These are phyloP conservation scores for Talaromyces islandicus DNA, from an alignment of 2,329 filamentous ascomycete species.

Conservation along the genomic window DNA sequence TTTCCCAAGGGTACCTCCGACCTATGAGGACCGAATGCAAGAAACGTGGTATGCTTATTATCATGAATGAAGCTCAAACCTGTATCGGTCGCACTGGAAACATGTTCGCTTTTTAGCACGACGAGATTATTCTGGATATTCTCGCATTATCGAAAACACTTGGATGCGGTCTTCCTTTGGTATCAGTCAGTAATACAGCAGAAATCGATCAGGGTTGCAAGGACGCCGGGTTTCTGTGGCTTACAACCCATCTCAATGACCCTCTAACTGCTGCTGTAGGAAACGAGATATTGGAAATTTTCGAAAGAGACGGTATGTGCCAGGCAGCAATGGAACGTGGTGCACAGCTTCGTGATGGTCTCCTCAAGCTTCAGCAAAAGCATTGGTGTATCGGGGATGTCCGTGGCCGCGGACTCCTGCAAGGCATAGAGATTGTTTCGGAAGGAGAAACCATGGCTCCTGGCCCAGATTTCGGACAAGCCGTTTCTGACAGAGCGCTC, in stretches of 20 bases:
- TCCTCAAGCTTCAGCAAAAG: slow-evolving; percentile 42
- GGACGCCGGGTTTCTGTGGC: slow-evolving; percentile 50
- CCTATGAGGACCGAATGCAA: slow-evolving; percentile 51
- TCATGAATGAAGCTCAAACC: slow-evolving; percentile 57
- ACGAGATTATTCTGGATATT: slow-evolving; percentile 51
- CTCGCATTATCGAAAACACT: slow-evolving; percentile 57
- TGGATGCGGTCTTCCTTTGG: slow-evolving; percentile 55
- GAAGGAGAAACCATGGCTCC: slow-evolving; percentile 45
- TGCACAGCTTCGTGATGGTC: slow-evolving; percentile 41
- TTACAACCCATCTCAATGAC: slow-evolving; percentile 60
- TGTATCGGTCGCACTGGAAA: slow-evolving; percentile 51
- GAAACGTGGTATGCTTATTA: slow-evolving; percentile 51
- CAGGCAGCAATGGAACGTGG: slow-evolving; percentile 42
- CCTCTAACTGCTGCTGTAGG: slow-evolving; percentile 56
- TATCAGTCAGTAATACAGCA: slow-evolving; percentile 45
- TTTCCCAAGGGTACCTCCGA: slow-evolving; percentile 54
- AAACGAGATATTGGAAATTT: slow-evolving; percentile 57
- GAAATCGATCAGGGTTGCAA: slow-evolving; percentile 46
- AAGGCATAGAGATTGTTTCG: slow-evolving; percentile 46
- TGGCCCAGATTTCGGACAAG: slow-evolving; percentile 42
- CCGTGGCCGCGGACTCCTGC: slow-evolving; percentile 38
- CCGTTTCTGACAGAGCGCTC: slow-evolving; percentile 44
- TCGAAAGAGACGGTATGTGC: slow-evolving; percentile 51
- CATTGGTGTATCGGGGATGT: slow-evolving; percentile 60
- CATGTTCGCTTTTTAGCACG: slow-evolving; percentile 55